phyloP scores from a whole-genome alignment of 306 rosid genomes.

The Cicer bijugum region DNA sequence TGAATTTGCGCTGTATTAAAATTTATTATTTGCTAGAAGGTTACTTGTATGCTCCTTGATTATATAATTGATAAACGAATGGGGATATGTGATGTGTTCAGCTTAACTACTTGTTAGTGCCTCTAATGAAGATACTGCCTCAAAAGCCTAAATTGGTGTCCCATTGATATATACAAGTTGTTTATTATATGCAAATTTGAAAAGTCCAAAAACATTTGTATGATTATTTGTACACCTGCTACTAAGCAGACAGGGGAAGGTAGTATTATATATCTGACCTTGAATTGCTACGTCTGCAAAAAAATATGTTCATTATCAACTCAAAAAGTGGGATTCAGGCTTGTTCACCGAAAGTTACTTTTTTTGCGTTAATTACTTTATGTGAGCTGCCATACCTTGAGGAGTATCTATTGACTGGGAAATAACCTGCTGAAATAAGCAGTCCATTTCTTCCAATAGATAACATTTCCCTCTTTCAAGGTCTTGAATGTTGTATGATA shows the following conservation, averaged over 20 bases:
- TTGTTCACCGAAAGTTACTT: slow-evolving; percentile 20
- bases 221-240: neutral
- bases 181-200: slow-evolving; percentile 25
- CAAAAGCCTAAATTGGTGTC: slow-evolving; percentile 34
- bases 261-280: slow-evolving; percentile 11
- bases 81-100: slow-evolving; percentile 14
- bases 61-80: neutral
- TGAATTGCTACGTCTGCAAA: slow-evolving; percentile 11
- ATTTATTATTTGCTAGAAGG: slow-evolving; percentile 26
- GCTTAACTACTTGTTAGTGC: slow-evolving; percentile 11
- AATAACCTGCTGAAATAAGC: slow-evolving; percentile 12
- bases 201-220: slow-evolving; percentile 13
- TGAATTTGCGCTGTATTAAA: slow-evolving; percentile 12
- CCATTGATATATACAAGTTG: slow-evolving; percentile 1
- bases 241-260: slow-evolving; percentile 1
- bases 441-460: slow-evolving; percentile 27
- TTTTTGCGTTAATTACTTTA: slow-evolving; percentile 29
- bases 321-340: slow-evolving; percentile 29
- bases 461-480: neutral
- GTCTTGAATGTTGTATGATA: slow-evolving; percentile 2
- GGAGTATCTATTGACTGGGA: slow-evolving; percentile 24
- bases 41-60: neutral
- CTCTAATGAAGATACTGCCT: slow-evolving; percentile 26
- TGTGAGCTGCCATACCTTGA: slow-evolving; percentile 1
- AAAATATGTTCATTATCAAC: slow-evolving; percentile 24